These are phyloP conservation scores for Wilhelminamyces savonicus DNA, from an alignment of 805 yeast species.

Conservation along the genomic window DNA sequence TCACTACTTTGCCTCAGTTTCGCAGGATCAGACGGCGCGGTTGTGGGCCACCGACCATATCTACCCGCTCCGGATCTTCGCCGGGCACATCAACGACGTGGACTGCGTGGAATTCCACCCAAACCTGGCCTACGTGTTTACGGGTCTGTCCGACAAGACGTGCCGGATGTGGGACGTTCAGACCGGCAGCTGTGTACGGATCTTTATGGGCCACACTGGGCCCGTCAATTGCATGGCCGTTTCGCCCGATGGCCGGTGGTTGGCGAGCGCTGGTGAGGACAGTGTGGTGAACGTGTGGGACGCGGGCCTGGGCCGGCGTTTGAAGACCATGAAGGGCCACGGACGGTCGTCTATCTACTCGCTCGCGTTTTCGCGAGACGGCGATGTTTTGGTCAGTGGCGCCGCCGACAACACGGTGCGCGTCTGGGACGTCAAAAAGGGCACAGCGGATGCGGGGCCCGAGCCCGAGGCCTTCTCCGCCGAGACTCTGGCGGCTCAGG, in stretches of 20 bases:
- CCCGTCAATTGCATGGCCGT: conserved; percentile 81
- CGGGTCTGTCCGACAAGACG: conserved; percentile 94
- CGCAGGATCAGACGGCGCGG: conserved; percentile 96
- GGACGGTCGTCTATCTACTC: conserved; percentile 84
- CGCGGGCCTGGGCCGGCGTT: conserved; percentile 79
- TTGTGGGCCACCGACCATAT: conserved; percentile 98
- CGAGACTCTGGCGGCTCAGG: conserved; percentile 2
- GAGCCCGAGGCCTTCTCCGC: conserved; percentile 63
- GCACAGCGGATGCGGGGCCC: conserved; percentile 72
- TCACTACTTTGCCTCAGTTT: conserved; percentile 96
- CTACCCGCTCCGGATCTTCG: conserved; percentile 90
- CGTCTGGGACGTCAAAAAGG: conserved; percentile 91
- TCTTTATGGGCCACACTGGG: conserved; percentile 90
- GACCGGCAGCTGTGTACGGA: conserved; percentile 82
- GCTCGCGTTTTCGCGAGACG: conserved; percentile 78
- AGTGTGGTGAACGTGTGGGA: conserved; percentile 89
- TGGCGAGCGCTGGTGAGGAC: conserved; percentile 94
- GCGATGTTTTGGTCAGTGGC: conserved; percentile 82
- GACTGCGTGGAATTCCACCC: conserved; percentile 96
- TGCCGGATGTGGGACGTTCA: conserved; percentile 97
- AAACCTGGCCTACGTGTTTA: conserved; percentile 86
- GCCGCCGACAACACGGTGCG: conserved; percentile 91
- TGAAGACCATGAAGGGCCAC: conserved; percentile 93
- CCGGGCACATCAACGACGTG: conserved; percentile 95
- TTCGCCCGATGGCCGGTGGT: conserved; percentile 95